A percentile compares a stretch with the other conserved stretches of the same genome.
phyloP scores from a whole-genome alignment of 768 basidiomycete species.

The Lactifluus echinatus region DNA sequence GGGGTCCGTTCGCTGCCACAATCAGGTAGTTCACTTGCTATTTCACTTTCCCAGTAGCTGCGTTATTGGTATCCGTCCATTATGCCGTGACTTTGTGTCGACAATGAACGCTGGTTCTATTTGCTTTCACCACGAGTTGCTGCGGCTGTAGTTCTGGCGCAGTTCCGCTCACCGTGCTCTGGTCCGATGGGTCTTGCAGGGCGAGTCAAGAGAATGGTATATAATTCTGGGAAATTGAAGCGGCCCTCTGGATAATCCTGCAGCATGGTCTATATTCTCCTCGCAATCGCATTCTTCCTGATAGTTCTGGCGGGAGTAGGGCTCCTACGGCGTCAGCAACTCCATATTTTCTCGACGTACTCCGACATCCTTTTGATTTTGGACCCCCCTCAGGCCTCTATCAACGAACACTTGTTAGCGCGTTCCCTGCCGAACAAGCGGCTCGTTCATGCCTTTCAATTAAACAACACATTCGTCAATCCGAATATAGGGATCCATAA shows the following conservation, averaged over 20 bases:
- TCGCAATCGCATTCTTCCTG: not conserved
- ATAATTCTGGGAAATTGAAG: not conserved
- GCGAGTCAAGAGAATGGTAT: not conserved
- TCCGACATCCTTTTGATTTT: not conserved
- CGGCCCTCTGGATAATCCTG: not conserved
- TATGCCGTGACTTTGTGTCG: no score
- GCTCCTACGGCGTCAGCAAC: not conserved
- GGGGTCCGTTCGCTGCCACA: no score
- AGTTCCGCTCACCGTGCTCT: no score
- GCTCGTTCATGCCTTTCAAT: constrained; percentile 18
- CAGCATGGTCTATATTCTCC: not conserved
- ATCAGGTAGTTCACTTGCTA: no score
- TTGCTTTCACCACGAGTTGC: no score
- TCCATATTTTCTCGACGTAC: not conserved
- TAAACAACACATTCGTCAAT: constrained; percentile 48
- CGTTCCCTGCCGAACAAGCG: constrained; percentile 22
- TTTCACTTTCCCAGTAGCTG: no score
- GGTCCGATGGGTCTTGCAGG: no score
- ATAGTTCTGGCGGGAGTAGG: not conserved
- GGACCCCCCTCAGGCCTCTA: not conserved
- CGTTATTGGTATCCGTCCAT: no score
- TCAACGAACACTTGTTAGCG: constrained; percentile 7
- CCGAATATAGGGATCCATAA: constrained; percentile 29
- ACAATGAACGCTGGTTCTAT: no score
- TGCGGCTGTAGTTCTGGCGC: no score